phyloP scores from a whole-genome alignment of 768 basidiomycete species.

The Daedalea quercina region DNA sequence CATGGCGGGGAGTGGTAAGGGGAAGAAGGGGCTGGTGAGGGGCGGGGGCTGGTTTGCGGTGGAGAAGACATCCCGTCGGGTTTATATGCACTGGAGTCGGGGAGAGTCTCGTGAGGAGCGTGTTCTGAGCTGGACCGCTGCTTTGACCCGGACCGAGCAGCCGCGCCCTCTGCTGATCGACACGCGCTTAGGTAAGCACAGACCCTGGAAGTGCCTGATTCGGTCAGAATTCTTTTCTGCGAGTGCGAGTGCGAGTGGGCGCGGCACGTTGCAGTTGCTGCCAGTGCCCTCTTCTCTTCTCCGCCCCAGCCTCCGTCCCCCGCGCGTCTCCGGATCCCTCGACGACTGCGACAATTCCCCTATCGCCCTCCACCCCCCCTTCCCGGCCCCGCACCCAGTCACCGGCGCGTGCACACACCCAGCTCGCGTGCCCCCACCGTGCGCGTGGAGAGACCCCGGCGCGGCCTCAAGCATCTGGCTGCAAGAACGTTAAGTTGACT shows the following conservation, averaged over 20 bases:
- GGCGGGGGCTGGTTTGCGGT: constrained; percentile 15
- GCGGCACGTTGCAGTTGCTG: constrained; percentile 1
- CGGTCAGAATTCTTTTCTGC: constrained; percentile 3
- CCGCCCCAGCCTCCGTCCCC: too few relatives aligned
- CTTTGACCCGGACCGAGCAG: constrained; percentile 25
- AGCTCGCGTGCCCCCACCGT: too few relatives aligned
- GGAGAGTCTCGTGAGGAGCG: constrained; percentile 29
- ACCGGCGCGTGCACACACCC: background rate
- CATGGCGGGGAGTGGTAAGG: constrained; percentile 22
- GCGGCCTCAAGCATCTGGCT: too few relatives aligned
- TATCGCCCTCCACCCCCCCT: background rate
- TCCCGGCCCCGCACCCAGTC: background rate
- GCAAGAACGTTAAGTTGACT: too few relatives aligned
- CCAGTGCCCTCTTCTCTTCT: too few relatives aligned
- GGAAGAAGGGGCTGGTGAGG: constrained; percentile 16
- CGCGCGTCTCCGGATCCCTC: too few relatives aligned
- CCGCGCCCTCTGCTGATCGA: constrained; percentile 20
- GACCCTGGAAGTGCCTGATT: too few relatives aligned
- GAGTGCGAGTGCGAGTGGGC: constrained; percentile 4
- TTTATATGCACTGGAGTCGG: constrained; percentile 18
- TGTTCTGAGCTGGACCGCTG: constrained; percentile 8
- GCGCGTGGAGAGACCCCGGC: too few relatives aligned
- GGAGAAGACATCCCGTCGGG: constrained; percentile 10
- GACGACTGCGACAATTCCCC: background rate
- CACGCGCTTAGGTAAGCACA: constrained; percentile 7